Evolutionary conservation across 768 basidiomycete species (phyloP).

Genomic region (Paxillus ammoniavirescens): DNA sequence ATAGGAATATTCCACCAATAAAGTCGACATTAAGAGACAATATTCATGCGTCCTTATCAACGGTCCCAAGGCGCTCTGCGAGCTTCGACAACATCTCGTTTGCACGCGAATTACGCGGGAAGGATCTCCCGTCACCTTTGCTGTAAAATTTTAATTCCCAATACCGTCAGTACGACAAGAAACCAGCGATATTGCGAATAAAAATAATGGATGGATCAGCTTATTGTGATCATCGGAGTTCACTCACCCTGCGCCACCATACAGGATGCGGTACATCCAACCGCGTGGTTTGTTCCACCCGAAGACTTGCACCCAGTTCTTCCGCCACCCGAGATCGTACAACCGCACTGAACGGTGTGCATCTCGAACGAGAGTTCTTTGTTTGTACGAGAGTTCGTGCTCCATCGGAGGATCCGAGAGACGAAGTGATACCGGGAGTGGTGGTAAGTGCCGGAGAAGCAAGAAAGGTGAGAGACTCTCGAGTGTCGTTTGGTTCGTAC

Average conservation of each 20-base stretch:
- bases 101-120: constrained; percentile 65
- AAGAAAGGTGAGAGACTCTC: constrained; percentile 76
- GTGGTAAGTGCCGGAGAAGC: constrained; percentile 68
- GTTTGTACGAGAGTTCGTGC: constrained; percentile 62
- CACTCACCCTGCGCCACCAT: constrained; percentile 66
- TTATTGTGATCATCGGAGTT: not conserved
- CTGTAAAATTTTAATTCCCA: constrained; percentile 30
- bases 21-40: too few species aligned
- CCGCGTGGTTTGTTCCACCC: constrained; percentile 54
- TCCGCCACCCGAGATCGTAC: constrained; percentile 74
- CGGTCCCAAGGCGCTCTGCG: constrained; percentile 57
- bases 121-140: constrained; percentile 64
- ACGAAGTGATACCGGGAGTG: constrained; percentile 45
- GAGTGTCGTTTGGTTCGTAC: constrained; percentile 85
- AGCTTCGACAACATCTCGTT: constrained; percentile 66
- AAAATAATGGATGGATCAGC: not conserved
- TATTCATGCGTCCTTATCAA: constrained; percentile 46
- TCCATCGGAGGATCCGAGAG: constrained; percentile 72
- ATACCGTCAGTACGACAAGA: not conserved
- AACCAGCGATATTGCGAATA: not conserved
- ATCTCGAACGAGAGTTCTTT: constrained; percentile 62
- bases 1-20: too few species aligned
- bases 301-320: constrained; percentile 68
- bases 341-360: constrained; percentile 59
- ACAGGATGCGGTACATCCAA: constrained; percentile 52